These are phyloP conservation scores for Paramecium sonneborni DNA, from an alignment of 73 alveolate species.

Conservation along the genomic window DNA sequence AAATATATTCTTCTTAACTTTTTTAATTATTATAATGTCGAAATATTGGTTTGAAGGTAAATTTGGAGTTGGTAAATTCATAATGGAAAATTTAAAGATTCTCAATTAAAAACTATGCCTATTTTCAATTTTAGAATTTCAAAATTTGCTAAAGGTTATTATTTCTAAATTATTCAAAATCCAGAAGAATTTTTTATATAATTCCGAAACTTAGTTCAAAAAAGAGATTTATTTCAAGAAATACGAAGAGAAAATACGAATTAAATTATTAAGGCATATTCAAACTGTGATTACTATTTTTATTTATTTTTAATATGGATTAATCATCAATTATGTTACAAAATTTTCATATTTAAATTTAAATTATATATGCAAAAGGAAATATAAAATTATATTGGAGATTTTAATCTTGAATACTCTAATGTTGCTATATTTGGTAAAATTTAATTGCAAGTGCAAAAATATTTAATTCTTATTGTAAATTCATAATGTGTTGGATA, in stretches of 20 bases:
- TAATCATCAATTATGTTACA: neutral
- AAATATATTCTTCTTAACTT: slow-evolving; percentile 93
- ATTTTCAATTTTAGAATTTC: slow-evolving; percentile 85
- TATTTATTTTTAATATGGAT: too few species aligned
- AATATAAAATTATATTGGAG: neutral
- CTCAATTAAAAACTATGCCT: slow-evolving; percentile 71
- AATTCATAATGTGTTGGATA: neutral
- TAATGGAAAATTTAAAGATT: slow-evolving; percentile 81
- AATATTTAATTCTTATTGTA: neutral
- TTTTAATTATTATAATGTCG: slow-evolving; percentile 94
- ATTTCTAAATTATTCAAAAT: neutral
- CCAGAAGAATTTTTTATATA: neutral
- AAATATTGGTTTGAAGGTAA: slow-evolving; percentile 97
- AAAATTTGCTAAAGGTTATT: slow-evolving; percentile 70
- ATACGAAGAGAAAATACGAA: slow-evolving; percentile 44
- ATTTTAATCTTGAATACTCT: neutral
- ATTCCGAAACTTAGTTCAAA: neutral
- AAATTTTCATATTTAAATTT: neutral
- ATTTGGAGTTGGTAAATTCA: slow-evolving; percentile 94
- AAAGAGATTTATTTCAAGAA: slow-evolving; percentile 26
- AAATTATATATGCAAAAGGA: neutral
- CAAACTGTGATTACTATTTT: neutral
- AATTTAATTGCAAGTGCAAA: neutral
- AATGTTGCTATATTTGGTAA: neutral
- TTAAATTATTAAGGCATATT: slow-evolving; percentile 20